These are phyloP conservation scores for Lichina pygmaea DNA, from an alignment of 495 filamentous ascomycete genomes.

Conservation along the genomic window DNA sequence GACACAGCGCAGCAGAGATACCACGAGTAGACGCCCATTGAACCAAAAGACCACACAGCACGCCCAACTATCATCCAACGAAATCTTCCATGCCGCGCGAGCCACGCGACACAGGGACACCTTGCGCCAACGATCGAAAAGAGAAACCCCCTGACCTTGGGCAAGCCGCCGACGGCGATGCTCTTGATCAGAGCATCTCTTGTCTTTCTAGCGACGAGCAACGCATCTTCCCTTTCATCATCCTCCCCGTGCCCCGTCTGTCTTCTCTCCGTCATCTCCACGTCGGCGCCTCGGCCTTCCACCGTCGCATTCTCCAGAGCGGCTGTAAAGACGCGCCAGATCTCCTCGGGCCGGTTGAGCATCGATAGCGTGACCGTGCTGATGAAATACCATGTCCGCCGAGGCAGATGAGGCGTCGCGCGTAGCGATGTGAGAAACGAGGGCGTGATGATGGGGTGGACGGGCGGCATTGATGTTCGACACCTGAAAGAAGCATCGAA, in stretches of 20 bases:
- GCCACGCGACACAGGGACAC: too few relatives aligned
- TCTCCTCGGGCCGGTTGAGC: constrained; percentile 26
- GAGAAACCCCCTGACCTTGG: constrained; percentile 14
- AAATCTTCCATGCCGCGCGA: too few relatives aligned
- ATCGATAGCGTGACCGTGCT: constrained; percentile 21
- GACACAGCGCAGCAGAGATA: too few relatives aligned
- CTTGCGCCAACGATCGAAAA: too few relatives aligned
- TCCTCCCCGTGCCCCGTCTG: too few relatives aligned
- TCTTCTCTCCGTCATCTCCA: too few relatives aligned
- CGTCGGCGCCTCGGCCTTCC: too few relatives aligned
- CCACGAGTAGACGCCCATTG: too few relatives aligned
- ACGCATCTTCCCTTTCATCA: constrained; percentile 12
- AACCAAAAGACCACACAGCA: too few relatives aligned
- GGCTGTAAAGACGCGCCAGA: constrained; percentile 19
- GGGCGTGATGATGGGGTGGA: constrained; percentile 7
- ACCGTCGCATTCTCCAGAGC: constrained; percentile 12
- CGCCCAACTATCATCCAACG: too few relatives aligned
- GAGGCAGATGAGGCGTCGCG: constrained; percentile 17
- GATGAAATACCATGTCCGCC: constrained; percentile 24
- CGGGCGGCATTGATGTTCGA: background rate
- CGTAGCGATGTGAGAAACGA: constrained; percentile 19
- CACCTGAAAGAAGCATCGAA: too few relatives aligned
- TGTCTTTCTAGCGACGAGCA: constrained; percentile 20
- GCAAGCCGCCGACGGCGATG: constrained; percentile 22
- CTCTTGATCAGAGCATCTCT: constrained; percentile 27